These are phyloP conservation scores for Cerrena zonata DNA, from an alignment of 1,284 basidiomycete genomes.

Conservation along the genomic window DNA sequence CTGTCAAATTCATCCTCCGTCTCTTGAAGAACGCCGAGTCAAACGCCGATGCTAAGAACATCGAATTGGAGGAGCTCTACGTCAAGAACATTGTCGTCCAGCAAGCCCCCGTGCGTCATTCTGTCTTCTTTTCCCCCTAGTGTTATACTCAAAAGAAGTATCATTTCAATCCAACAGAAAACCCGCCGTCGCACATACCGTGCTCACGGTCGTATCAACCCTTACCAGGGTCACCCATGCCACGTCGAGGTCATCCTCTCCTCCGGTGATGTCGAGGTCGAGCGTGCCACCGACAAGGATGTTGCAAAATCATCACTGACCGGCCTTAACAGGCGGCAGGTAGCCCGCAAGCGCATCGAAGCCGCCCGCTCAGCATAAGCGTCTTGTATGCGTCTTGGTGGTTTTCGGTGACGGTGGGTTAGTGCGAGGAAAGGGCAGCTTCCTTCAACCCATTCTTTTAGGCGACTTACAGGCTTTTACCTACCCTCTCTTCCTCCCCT, in stretches of 20 bases:
- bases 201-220: constrained; percentile 92
- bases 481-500: constrained; percentile 8
- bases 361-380: constrained; percentile 46
- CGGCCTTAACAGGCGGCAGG: constrained; percentile 75
- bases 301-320: constrained; percentile 40
- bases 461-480: no score
- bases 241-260: constrained; percentile 91
- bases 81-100: constrained; percentile 99
- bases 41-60: constrained; percentile 96
- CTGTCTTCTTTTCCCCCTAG: no score
- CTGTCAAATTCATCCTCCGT: constrained; percentile 89
- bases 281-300: constrained; percentile 25
- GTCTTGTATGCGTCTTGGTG: neutral
- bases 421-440: constrained; percentile 1
- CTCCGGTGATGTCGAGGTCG: constrained; percentile 2
- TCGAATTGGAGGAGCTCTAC: constrained; percentile 85
- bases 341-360: constrained; percentile 78
- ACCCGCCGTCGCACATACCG: constrained; percentile 99
- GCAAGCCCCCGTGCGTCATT: constrained; percentile 82
- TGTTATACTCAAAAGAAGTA: neutral
- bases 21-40: constrained; percentile 99
- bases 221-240: constrained; percentile 86
- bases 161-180: constrained; percentile 54
- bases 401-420: neutral
- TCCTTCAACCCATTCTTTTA: neutral